Base-by-base conservation (phyloP, 768 basidiomycete genomes). In the Boletus huronensis region DNA sequence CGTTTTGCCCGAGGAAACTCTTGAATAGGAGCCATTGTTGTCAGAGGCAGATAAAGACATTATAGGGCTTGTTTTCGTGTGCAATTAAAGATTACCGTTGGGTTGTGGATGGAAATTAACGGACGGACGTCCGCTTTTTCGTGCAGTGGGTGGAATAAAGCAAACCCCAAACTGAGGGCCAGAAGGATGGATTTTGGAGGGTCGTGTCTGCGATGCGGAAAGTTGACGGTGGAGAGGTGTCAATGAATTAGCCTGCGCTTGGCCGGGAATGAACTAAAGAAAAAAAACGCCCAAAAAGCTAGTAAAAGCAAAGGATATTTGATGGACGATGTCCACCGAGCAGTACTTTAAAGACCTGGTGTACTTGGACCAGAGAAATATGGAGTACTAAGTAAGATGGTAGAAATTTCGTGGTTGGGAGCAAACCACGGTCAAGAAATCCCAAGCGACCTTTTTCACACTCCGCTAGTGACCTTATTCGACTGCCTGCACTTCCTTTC, bases 11-110 rank as follows among this genome's bases (percentile, higher is more conserved):
- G 89, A 87, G 60, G 88, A 79, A 70, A 81, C 83, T 79, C 88
- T 85, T 64, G 86, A 81, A 82, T 87, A 90, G 76, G 88, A 80
- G 77, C 79, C 79, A 77, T 81, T 83, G 80, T 82, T 87, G 83
- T 90, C 88, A 71, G 81, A 79, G 72, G 88, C 82, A 72, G 90
- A 90, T 82, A 92, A 84, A 79, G 90, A 91, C 90, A 93, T 93
- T 88, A 87, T 87, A 88, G 75, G 74, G 69, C 71, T 77, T 64
- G 61, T 68, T 72, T 69, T 72, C 58, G 70, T 70, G 79, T 74
- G 75, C 73, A 82, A 90, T 90, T 91, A 91, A 79, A 81, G 82
- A 92, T 91, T 91, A 91, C 66, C 64, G 70, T 71, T 70, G 53
- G 64, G 68, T 72, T 71, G 65, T 65, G 64, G 60, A 55, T 58